Evolutionary conservation across 495 filamentous ascomycete species (phyloP).

Genomic region (Annulohypoxylon maeteangense): DNA sequence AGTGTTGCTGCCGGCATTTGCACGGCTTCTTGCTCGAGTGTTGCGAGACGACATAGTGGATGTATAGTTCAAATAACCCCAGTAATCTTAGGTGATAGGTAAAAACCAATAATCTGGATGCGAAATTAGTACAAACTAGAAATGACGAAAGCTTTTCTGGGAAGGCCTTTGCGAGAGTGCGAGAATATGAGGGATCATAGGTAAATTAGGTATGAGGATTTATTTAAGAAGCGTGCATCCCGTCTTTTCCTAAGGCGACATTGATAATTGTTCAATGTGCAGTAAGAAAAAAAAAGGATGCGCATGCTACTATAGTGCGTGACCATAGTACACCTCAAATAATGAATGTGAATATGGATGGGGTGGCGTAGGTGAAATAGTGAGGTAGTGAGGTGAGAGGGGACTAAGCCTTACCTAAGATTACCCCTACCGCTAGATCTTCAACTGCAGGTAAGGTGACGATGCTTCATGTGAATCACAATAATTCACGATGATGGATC

Average conservation of each 20-base stretch:
- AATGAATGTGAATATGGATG: not conserved
- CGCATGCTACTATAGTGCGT: not conserved
- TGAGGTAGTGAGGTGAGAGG: not conserved
- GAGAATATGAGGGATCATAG: not conserved
- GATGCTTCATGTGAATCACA: constrained; percentile 13
- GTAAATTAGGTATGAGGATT: not conserved
- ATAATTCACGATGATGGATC: not conserved
- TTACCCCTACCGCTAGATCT: constrained; percentile 21
- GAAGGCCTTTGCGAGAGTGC: not conserved
- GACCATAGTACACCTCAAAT: not conserved
- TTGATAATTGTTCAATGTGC: not conserved
- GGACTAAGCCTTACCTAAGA: constrained; percentile 8
- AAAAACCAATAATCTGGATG: not conserved
- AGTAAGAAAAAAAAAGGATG: not conserved
- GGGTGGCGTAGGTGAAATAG: not conserved
- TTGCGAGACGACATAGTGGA: constrained; percentile 46
- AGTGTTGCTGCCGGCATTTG: constrained; percentile 16
- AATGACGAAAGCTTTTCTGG: not conserved
- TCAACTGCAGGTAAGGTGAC: constrained; percentile 21
- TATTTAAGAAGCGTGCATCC: not conserved
- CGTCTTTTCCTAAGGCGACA: not conserved
- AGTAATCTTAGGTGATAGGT: not conserved
- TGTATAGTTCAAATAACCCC: not conserved
- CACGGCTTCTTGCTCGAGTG: constrained; percentile 42
- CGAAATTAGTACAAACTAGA: not conserved